These are phyloP conservation scores for Trichoderma orchidacearum DNA, from an alignment of 495 filamentous ascomycete species.

Conservation along the genomic window DNA sequence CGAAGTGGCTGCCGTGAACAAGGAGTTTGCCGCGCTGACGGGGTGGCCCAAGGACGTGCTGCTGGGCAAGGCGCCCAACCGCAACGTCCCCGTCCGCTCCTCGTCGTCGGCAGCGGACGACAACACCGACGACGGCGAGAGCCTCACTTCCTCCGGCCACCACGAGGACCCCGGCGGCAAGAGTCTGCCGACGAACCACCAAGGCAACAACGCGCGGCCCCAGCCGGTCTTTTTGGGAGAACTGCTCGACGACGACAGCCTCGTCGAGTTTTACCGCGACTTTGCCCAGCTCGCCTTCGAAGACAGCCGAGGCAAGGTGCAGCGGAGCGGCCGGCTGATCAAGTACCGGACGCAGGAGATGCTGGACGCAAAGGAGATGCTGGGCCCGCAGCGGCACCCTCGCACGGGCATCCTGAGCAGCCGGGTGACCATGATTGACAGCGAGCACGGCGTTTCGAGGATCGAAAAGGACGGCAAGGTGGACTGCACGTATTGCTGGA, in stretches of 20 bases:
- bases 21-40: slow-evolving; percentile 87
- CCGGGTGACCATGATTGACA: slow-evolving; percentile 48
- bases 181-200: slow-evolving; percentile 17
- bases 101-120: no score
- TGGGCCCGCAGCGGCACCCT: slow-evolving; percentile 24
- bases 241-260: slow-evolving; percentile 83
- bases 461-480: slow-evolving; percentile 82
- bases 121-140: slow-evolving; percentile 21
- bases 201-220: slow-evolving; percentile 21
- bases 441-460: slow-evolving; percentile 61
- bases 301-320: slow-evolving; percentile 71
- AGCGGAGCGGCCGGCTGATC: slow-evolving; percentile 70
- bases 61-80: slow-evolving; percentile 74
- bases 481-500: slow-evolving; percentile 92
- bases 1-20: slow-evolving; percentile 81
- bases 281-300: slow-evolving; percentile 84
- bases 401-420: slow-evolving; percentile 35
- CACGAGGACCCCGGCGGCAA: slow-evolving; percentile 31
- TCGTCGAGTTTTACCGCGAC: slow-evolving; percentile 91
- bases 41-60: slow-evolving; percentile 90
- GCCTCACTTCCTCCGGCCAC: background rate
- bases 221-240: slow-evolving; percentile 84
- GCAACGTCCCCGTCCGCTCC: slow-evolving; percentile 63
- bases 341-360: slow-evolving; percentile 77
- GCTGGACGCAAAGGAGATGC: slow-evolving; percentile 23